A percentile compares a stretch with the other conserved stretches of the same genome.
These are phyloP conservation scores for Tetrapyrgos nigripes DNA, from an alignment of 1,284 basidiomycete species.

Conservation along the genomic window DNA sequence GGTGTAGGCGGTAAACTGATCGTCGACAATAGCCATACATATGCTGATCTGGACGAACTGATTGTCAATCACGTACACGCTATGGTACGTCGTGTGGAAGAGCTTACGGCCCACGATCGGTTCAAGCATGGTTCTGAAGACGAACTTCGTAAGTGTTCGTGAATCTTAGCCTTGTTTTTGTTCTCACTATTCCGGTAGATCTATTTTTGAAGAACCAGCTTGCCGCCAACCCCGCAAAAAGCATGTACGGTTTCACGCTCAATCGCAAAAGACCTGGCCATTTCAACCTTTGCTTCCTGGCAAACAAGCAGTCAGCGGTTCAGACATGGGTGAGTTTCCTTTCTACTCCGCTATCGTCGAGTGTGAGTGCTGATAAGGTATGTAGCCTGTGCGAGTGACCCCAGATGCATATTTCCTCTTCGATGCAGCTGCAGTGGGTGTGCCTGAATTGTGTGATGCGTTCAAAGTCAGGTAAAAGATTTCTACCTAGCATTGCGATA, in stretches of 20 bases:
- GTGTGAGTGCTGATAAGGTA: too few relatives aligned
- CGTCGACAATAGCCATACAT: slow-evolving; percentile 84
- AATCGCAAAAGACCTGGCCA: slow-evolving; percentile 92
- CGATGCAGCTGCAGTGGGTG: slow-evolving; percentile 87
- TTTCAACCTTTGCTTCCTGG: slow-evolving; percentile 93
- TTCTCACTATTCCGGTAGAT: slow-evolving; percentile 55
- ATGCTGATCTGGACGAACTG: slow-evolving; percentile 96
- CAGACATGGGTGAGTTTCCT: slow-evolving; percentile 81
- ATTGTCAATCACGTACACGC: slow-evolving; percentile 98
- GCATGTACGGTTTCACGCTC: slow-evolving; percentile 95
- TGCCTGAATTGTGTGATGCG: slow-evolving; percentile 92
- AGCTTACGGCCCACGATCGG: slow-evolving; percentile 96
- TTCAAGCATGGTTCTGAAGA: slow-evolving; percentile 90
- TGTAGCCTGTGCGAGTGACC: slow-evolving; percentile 90
- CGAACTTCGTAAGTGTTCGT: slow-evolving; percentile 80
- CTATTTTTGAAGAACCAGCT: slow-evolving; percentile 90
- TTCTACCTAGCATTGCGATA: slow-evolving; percentile 2
- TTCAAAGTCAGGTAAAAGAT: slow-evolving; percentile 87
- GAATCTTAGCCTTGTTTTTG: neutral
- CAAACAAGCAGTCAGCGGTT: slow-evolving; percentile 89
- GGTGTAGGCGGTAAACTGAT: slow-evolving; percentile 77
- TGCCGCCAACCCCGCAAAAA: slow-evolving; percentile 92
- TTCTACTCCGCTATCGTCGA: neutral
- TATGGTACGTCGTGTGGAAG: slow-evolving; percentile 93
- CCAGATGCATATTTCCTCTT: slow-evolving; percentile 92